Evolutionary conservation across 2,329 filamentous ascomycete species (phyloP), one percentile per base, ranked within the genome.

Genomic region (Drechslerella dactyloides): DNA sequence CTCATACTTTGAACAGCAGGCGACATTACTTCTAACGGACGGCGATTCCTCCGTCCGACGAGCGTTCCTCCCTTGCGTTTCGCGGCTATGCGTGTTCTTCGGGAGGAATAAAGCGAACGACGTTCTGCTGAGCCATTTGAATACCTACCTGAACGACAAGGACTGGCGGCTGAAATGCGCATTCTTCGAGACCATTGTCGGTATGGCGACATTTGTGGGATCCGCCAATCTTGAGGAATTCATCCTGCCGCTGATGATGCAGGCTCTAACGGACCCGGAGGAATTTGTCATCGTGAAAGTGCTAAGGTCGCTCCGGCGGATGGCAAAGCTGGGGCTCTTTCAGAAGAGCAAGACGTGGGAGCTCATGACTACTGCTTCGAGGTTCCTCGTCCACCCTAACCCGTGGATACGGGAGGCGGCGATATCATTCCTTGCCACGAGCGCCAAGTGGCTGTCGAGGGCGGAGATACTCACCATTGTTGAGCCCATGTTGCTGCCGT

Each of bases 111-210:
- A 92, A 77, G 90, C 93, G 0, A 97, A 96, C 78, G 94, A 99
- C 78, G 91, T 99, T n/a, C 88, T 99, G 15, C 82, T 99, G 21
- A 96, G 92, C 33, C 94, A 99, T 80, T 83, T 99, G 27, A 97
- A 97, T 78, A 99, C 94, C 0, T 99, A 99, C 77, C 82, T 99
- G 7, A 99, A 99, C 75, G 94, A 97, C 76, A 87, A 89, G 46
- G 93, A 99, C 78, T 99, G 94, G 94, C 91, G 91, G 79, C 82
- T 99, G 33, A 97, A 96, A 79, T 97, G 92, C 76, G 92, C 93
- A 1, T 97, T 97, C 78, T 97, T 99, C 77, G 93, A 96, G 77
- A 91, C 92, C 0, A 91, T 97, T 24, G 91, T 97, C 15, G 93
- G 93, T 2, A 93, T 99, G 74, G 91, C 93, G 2, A 87, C 90